Conservation (phyloP, 495 filamentous ascomycete genomes). For the Penicillium diatomitis region DNA sequence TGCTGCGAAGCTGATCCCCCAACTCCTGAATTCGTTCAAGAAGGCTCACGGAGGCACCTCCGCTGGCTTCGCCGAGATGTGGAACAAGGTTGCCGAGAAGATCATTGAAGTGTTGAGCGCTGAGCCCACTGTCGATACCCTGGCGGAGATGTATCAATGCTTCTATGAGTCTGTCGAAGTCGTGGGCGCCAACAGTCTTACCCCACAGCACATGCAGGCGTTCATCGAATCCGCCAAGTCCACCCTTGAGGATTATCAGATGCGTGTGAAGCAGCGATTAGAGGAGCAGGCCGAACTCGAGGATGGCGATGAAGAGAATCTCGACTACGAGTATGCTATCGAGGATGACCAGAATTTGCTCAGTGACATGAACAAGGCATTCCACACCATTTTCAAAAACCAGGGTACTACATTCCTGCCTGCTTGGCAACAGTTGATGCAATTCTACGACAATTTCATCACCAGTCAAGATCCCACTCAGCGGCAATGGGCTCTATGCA, state of each 20-base stretch:
- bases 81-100: slow-evolving; percentile 79
- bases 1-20: slow-evolving; percentile 88
- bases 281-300: slow-evolving; percentile 72
- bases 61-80: slow-evolving; percentile 64
- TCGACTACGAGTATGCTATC: slow-evolving; percentile 64
- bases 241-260: slow-evolving; percentile 84
- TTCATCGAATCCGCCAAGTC: slow-evolving; percentile 80
- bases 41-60: slow-evolving; percentile 73
- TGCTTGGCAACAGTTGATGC: slow-evolving; percentile 74
- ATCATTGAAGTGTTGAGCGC: slow-evolving; percentile 89
- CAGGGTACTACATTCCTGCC: slow-evolving; percentile 76
- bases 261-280: slow-evolving; percentile 65
- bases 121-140: slow-evolving; percentile 90
- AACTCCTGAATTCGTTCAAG: slow-evolving; percentile 90
- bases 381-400: slow-evolving; percentile 98
- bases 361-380: slow-evolving; percentile 99
- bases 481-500: slow-evolving; percentile 96
- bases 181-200: slow-evolving; percentile 75
- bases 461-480: slow-evolving; percentile 79
- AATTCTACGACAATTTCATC: slow-evolving; percentile 79
- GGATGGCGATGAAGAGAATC: slow-evolving; percentile 73
- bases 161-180: slow-evolving; percentile 99
- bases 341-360: slow-evolving; percentile 96
- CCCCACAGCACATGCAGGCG: slow-evolving; percentile 62
- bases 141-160: slow-evolving; percentile 99